Evolutionary conservation across 345 rosid species (phyloP).

Genomic region (Ceriops decandra): DNA sequence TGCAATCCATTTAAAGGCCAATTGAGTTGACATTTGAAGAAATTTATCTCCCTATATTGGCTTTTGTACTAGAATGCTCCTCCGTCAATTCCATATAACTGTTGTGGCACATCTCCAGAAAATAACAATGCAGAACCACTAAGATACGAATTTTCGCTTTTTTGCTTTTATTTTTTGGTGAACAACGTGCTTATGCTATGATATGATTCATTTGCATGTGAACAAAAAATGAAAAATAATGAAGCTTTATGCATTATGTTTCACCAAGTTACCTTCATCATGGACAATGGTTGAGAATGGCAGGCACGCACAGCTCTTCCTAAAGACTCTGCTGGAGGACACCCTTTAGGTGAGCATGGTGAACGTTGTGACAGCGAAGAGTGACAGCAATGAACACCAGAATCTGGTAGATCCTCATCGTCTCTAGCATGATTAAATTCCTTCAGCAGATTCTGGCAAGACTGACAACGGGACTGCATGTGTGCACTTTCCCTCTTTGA

Average conservation of each 20-base stretch:
- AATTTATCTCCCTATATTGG: neutral
- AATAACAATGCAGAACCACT: too few relatives aligned
- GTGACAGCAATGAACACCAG: conserved; percentile 69
- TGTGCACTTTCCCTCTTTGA: conserved; percentile 42
- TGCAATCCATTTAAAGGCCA: conserved; percentile 10
- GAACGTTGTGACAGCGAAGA: conserved; percentile 74
- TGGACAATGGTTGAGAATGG: conserved; percentile 79
- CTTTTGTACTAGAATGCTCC: conserved; percentile 2
- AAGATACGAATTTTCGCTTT: too few relatives aligned
- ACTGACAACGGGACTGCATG: conserved; percentile 32
- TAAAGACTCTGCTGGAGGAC: conserved; percentile 53
- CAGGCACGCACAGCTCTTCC: conserved; percentile 59
- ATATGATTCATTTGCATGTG: too few relatives aligned
- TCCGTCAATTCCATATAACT: neutral
- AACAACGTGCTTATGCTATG: too few relatives aligned
- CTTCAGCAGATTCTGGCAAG: conserved; percentile 32
- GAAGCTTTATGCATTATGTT: neutral
- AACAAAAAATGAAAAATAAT: neutral
- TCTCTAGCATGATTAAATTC: conserved; percentile 28
- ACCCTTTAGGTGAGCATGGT: conserved; percentile 41
- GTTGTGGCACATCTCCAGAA: too few relatives aligned
- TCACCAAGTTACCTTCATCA: conserved; percentile 54
- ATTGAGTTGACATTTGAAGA: neutral
- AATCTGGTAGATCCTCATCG: conserved; percentile 45
- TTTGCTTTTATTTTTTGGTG: too few relatives aligned